Conservation (phyloP, 1,139 yeast genomes). For the Pichia sp. region DNA sequence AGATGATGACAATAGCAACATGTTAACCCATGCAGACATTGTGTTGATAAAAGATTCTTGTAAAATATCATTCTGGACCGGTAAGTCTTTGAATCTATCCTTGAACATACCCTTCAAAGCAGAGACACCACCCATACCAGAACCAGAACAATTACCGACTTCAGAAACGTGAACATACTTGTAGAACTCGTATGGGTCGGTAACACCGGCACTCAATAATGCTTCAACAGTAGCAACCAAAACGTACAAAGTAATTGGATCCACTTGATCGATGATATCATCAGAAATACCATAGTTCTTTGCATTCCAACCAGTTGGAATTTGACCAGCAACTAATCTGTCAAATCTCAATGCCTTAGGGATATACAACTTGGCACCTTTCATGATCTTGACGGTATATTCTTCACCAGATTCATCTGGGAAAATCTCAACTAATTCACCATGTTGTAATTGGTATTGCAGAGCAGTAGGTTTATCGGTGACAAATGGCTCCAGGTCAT, state of each 20-base stretch:
- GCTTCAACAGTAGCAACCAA: constrained; percentile 96
- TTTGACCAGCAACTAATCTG: constrained; percentile 97
- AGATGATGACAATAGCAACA: constrained; percentile 94
- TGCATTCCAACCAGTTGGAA: constrained; percentile 98
- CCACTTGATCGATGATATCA: constrained; percentile 90
- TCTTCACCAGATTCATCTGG: constrained; percentile 80
- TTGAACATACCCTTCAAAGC: constrained; percentile 97
- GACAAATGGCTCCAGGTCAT: constrained; percentile 93
- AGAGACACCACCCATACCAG: constrained; percentile 99
- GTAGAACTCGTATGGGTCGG: constrained; percentile 98
- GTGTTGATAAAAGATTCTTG: constrained; percentile 98
- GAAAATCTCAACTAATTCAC: constrained; percentile 88
- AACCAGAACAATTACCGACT: constrained; percentile 98
- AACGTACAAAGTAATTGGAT: constrained; percentile 88
- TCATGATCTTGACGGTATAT: constrained; percentile 80
- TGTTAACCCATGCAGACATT: constrained; percentile 99
- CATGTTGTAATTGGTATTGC: constrained; percentile 90
- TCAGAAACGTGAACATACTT: constrained; percentile 97
- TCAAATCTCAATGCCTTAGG: constrained; percentile 96
- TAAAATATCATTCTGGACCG: constrained; percentile 92
- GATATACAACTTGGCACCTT: constrained; percentile 86
- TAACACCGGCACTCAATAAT: constrained; percentile 85
- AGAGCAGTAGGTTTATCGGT: constrained; percentile 93
- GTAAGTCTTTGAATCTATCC: constrained; percentile 86
- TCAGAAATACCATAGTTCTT: constrained; percentile 91